These are phyloP conservation scores for Senna tora DNA, from an alignment of 306 rosid genomes.

Conservation along the genomic window DNA sequence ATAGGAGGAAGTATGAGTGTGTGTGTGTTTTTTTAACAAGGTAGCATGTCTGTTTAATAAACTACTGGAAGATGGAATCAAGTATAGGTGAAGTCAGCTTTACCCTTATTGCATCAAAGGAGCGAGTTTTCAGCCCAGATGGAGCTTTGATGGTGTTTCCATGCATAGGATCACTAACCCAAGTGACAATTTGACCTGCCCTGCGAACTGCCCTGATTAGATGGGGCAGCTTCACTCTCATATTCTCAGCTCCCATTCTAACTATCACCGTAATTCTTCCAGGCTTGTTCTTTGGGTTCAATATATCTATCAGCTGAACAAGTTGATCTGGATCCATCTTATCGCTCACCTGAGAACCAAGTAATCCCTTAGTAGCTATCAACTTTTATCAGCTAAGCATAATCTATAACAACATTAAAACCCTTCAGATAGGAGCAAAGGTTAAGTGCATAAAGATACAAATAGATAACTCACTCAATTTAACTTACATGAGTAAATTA, in stretches of 20 bases:
- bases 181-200: constrained; percentile 61
- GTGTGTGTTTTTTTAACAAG: background rate
- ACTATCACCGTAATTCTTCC: constrained; percentile 59
- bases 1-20: background rate
- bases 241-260: constrained; percentile 67
- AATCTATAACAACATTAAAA: constrained; percentile 3
- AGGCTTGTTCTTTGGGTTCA: constrained; percentile 59
- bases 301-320: constrained; percentile 52
- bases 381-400: background rate
- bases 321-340: constrained; percentile 61
- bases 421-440: constrained; percentile 20
- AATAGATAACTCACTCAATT: constrained; percentile 4
- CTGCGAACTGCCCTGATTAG: constrained; percentile 57
- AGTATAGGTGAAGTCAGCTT: constrained; percentile 1
- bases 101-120: constrained; percentile 62
- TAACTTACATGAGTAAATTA: constrained; percentile 12
- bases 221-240: constrained; percentile 62
- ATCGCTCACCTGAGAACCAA: constrained; percentile 57
- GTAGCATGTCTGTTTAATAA: background rate
- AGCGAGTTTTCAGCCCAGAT: constrained; percentile 60
- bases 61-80: constrained; percentile 16
- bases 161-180: constrained; percentile 71
- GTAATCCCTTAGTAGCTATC: constrained; percentile 25
- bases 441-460: background rate
- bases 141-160: constrained; percentile 67